Conservation (phyloP, 139 green algal species). For the Edaphochlamys debaryana region DNA sequence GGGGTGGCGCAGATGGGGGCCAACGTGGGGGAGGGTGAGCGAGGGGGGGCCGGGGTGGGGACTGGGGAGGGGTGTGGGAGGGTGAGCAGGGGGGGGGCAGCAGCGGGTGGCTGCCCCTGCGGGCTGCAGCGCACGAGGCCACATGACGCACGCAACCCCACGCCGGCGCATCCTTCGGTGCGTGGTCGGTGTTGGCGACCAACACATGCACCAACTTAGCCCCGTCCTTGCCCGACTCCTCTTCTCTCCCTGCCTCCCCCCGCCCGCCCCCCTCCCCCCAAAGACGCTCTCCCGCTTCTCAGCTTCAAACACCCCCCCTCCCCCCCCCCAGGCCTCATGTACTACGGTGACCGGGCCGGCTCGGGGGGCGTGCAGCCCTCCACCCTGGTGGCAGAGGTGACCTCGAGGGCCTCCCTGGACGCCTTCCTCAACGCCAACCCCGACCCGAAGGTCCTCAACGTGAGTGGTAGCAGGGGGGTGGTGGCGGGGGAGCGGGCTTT, state of each 20-base stretch:
- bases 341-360: conserved; percentile 64
- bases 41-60: not conserved
- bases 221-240: no score
- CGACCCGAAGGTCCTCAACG: conserved; percentile 32
- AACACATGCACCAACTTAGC: no score
- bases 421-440: conserved; percentile 39
- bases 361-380: conserved; percentile 67
- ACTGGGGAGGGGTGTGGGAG: not conserved
- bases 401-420: conserved; percentile 56
- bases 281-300: no score
- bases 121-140: no score
- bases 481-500: no score
- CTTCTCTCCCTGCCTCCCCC: no score
- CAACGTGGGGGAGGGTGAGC: conserved; percentile 71
- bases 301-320: not conserved
- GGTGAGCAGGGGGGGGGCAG: no score
- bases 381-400: conserved; percentile 70
- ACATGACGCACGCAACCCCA: no score
- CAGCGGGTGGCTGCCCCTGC: no score
- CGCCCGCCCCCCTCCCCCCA: not conserved
- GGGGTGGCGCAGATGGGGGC: conserved; percentile 71
- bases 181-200: no score
- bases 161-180: no score
- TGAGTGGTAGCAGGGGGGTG: no score
- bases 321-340: conserved; percentile 66